These are phyloP conservation scores for Pistacia vera DNA, from an alignment of 345 rosid genomes.

Conservation along the genomic window DNA sequence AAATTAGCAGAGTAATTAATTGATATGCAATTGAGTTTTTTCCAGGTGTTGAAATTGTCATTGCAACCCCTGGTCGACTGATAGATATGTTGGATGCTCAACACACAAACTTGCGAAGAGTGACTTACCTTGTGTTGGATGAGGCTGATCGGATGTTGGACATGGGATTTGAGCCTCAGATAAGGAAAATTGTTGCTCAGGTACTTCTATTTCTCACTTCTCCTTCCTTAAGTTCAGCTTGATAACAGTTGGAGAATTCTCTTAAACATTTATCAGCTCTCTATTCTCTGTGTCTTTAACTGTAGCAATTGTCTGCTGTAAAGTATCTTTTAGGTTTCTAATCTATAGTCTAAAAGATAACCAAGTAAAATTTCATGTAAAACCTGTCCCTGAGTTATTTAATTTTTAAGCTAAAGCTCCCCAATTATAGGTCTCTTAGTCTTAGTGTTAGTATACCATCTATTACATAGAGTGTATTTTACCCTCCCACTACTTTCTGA, in stretches of 20 bases:
- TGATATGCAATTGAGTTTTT: constrained; percentile 18
- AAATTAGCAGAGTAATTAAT: constrained; percentile 1
- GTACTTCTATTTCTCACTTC: constrained; percentile 31
- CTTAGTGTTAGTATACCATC: background rate
- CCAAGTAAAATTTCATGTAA: background rate
- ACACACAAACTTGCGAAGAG: constrained; percentile 78
- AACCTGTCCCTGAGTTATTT: background rate
- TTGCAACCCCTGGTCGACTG: constrained; percentile 98
- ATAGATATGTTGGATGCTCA: constrained; percentile 94
- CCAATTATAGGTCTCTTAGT: background rate
- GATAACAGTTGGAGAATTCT: background rate
- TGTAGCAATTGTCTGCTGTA: background rate
- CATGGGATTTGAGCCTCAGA: constrained; percentile 99
- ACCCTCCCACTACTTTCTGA: background rate
- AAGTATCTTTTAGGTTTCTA: background rate
- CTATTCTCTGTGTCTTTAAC: background rate
- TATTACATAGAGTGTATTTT: background rate
- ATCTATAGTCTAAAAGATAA: background rate
- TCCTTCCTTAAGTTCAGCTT: background rate
- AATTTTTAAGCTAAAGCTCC: background rate
- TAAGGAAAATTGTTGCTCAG: constrained; percentile 86
- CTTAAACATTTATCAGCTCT: background rate
- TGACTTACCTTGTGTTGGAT: constrained; percentile 93
- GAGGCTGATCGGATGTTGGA: constrained; percentile 99
- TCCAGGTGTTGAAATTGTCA: constrained; percentile 92